Percentiles rank a stretch among this genome's conserved stretches.
phyloP scores from a whole-genome alignment of 176 grass and related monocot species.

The Aegilops speltoides region DNA sequence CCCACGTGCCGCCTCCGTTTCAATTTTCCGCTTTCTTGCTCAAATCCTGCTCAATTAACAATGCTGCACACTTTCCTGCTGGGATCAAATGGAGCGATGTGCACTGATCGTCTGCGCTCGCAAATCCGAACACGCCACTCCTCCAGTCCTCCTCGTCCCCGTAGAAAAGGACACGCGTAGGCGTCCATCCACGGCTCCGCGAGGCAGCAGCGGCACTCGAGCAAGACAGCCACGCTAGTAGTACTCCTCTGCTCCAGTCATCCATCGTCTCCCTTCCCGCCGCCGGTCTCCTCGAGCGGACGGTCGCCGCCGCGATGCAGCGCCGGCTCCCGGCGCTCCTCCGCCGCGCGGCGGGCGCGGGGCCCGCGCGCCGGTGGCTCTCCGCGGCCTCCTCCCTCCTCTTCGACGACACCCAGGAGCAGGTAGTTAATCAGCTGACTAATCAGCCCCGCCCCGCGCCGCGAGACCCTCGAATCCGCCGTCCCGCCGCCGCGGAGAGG shows the following conservation, averaged over 20 bases:
- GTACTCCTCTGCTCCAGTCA: background rate
- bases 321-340: slow-evolving; percentile 38
- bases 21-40: background rate
- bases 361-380: slow-evolving; percentile 25
- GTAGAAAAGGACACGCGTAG: background rate
- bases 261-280: background rate
- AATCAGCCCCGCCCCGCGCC: background rate
- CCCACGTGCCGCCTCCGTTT: background rate
- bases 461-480: background rate
- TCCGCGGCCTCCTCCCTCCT: slow-evolving; percentile 75
- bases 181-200: too few species aligned
- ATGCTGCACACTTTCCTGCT: too few species aligned
- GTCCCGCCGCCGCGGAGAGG: background rate
- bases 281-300: too few species aligned
- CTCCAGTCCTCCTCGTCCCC: background rate
- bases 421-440: slow-evolving; percentile 34
- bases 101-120: background rate
- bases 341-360: slow-evolving; percentile 36
- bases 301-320: background rate
- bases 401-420: slow-evolving; percentile 91
- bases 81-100: too few species aligned
- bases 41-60: background rate
- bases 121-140: background rate
- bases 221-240: background rate
- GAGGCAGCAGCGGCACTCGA: background rate